Evolutionary conservation across 768 basidiomycete species (phyloP).

Genomic region (Mycena haematopus): DNA sequence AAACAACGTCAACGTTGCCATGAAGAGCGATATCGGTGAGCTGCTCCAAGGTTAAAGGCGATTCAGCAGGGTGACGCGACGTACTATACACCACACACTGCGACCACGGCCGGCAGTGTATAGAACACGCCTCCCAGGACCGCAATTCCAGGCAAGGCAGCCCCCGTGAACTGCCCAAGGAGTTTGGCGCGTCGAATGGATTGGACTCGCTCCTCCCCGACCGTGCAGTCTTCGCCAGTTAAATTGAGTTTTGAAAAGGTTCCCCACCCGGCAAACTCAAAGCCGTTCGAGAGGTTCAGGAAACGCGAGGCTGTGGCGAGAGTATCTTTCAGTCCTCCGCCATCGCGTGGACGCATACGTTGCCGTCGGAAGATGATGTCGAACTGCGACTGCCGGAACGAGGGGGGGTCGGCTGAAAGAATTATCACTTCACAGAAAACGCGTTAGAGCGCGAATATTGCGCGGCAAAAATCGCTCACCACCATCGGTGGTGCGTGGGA

Average conservation of each 20-base stretch:
- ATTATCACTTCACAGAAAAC: not conserved
- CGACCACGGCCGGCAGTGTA: slow-evolving; percentile 68
- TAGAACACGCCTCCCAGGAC: slow-evolving; percentile 75
- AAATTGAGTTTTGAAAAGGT: slow-evolving; percentile 55
- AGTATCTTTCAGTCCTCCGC: slow-evolving; percentile 47
- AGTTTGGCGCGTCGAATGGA: slow-evolving; percentile 42
- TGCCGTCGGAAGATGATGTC: slow-evolving; percentile 68
- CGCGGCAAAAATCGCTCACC: too few species aligned
- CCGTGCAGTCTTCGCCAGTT: slow-evolving; percentile 45
- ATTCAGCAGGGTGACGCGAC: slow-evolving; percentile 32
- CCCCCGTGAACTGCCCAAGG: slow-evolving; percentile 69
- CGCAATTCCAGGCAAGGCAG: slow-evolving; percentile 71
- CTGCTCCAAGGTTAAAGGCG: slow-evolving; percentile 37
- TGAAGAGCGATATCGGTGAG: slow-evolving; percentile 71
- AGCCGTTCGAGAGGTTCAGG: slow-evolving; percentile 63
- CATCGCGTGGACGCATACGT: slow-evolving; percentile 51
- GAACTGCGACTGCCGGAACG: slow-evolving; percentile 56
- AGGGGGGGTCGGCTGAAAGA: slow-evolving; percentile 40
- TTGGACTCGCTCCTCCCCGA: slow-evolving; percentile 40
- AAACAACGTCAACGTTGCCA: slow-evolving; percentile 67
- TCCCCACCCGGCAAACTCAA: slow-evolving; percentile 81
- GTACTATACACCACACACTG: slow-evolving; percentile 67
- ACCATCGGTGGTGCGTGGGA: too few species aligned
- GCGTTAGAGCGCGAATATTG: too few species aligned
- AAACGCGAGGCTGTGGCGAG: slow-evolving; percentile 62